Evolutionary conservation across 2,329 filamentous ascomycete species (phyloP).

Genomic region (Bipolaris cookei): DNA sequence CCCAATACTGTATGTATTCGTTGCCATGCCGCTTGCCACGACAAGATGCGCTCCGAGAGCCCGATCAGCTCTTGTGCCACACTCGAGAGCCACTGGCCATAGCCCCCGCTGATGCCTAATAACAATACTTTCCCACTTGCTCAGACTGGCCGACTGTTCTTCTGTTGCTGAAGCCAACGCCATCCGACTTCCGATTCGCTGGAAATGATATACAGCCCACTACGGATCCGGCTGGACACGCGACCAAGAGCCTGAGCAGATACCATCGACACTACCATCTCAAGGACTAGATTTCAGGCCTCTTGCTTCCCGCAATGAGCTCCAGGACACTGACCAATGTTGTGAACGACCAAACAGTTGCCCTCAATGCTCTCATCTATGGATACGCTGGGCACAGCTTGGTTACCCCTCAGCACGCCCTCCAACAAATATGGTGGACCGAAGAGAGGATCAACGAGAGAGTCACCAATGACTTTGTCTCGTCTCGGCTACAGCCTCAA

Average conservation of each 20-base stretch:
- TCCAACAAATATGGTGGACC: conserved; percentile 72
- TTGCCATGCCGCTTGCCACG: conserved; percentile 46
- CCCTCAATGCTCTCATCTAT: conserved; percentile 59
- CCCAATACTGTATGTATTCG: conserved; percentile 39
- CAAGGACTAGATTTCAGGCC: conserved; percentile 12
- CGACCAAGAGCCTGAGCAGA: conserved; percentile 25
- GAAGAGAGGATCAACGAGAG: conserved; percentile 71
- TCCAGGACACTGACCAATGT: conserved; percentile 50
- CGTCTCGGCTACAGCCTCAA: conserved; percentile 66
- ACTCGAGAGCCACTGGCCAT: conserved; percentile 35
- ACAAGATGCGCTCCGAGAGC: conserved; percentile 28
- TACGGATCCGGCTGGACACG: conserved; percentile 21
- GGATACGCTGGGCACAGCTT: conserved; percentile 59
- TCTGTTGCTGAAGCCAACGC: conserved; percentile 17
- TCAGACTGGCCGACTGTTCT: conserved; percentile 17
- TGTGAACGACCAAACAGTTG: conserved; percentile 52
- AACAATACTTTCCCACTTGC: conserved; percentile 28
- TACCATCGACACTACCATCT: conserved; percentile 21
- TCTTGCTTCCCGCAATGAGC: conserved; percentile 38
- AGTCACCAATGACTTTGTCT: conserved; percentile 71
- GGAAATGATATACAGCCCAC: conserved; percentile 37
- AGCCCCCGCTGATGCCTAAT: conserved; percentile 43
- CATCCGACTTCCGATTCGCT: conserved; percentile 13
- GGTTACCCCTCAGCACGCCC: conserved; percentile 56
- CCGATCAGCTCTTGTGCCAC: conserved; percentile 38